Evolutionary conservation across 2,329 filamentous ascomycete genomes (phyloP), one percentile per base, ranked within the genome.

Genomic region (Triangularia setosa): DNA sequence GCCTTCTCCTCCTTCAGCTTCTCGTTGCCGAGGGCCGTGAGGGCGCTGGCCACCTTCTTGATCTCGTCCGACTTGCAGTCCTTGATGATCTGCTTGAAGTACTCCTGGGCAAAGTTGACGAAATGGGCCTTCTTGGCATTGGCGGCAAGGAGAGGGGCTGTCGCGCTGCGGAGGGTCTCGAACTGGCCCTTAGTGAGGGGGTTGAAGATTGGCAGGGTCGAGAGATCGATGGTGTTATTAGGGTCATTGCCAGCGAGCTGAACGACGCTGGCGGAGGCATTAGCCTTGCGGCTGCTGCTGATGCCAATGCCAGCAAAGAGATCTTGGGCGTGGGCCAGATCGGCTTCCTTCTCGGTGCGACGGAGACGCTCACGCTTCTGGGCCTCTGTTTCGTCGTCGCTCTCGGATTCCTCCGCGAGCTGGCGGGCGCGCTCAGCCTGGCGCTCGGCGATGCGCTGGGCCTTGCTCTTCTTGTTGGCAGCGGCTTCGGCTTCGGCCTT

Each of bases 1-100:
- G 90, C 88, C 85, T 98, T 97, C 85, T 99, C 95, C 78, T 97
- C 93, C 83, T 93, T 96, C 90, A 98, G 90, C 85, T 96, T 97
- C 86, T 98, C 95, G 76, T 99, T 99, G 75, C 92, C 86, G 63
- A 97, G 84, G 4, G 93, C 90, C n/a, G 93, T 97, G 73, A 99
- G 79, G 4, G 86, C 85, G 77, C 91, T 96, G 12, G 92, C 87
- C 69, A 97, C 87, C 84, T 98, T 98, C 86, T 98, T 97, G 79
- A 98, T 93, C 80, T 98, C 93, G 64, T 95, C 90, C 75, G 92
- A 96, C 14, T 90, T 88, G 70, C 99, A 79, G 27, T 97, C 93
- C 79, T 93, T 93, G 72, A 89, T 87, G 54, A 98, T 85, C 74
- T 92, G 88, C 83, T 96, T 97, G 69, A 86, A 79, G 74, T 99